These are phyloP conservation scores for Aphelidium insulamus DNA, from an alignment of 371 early-diverging fungal genomes.

Conservation along the genomic window DNA sequence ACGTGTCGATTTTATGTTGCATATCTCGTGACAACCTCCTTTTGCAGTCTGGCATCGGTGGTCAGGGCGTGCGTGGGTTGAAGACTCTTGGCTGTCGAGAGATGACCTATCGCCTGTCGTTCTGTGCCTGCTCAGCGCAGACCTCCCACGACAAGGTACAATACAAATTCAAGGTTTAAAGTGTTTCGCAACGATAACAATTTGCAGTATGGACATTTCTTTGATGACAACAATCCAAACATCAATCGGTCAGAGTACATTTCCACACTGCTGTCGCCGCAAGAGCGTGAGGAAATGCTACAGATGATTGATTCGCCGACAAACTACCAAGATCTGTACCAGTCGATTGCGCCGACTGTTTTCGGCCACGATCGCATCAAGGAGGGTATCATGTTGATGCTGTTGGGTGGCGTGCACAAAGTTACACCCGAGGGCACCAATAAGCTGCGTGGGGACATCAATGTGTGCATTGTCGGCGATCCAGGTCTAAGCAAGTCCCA, in stretches of 20 bases:
- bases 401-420: slow-evolving; percentile 95
- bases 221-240: no score
- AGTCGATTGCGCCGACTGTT: slow-evolving; percentile 86
- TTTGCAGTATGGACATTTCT: background rate
- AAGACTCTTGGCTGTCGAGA: slow-evolving; percentile 78
- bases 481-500: slow-evolving; percentile 96
- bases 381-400: slow-evolving; percentile 84
- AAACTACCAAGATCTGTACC: slow-evolving; percentile 47
- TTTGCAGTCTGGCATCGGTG: slow-evolving; percentile 12
- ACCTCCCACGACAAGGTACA: slow-evolving; percentile 27
- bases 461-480: slow-evolving; percentile 97
- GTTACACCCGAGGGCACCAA: slow-evolving; percentile 79
- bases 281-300: slow-evolving; percentile 46
- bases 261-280: no score
- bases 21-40: no score
- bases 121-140: slow-evolving; percentile 65
- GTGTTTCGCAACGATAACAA: slow-evolving; percentile 6
- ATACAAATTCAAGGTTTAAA: no score
- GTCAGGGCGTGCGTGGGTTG: slow-evolving; percentile 64
- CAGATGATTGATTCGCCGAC: slow-evolving; percentile 31
- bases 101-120: slow-evolving; percentile 71
- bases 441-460: slow-evolving; percentile 95
- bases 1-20: no score
- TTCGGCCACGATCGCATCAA: slow-evolving; percentile 96
- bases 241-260: no score